Conservation (phyloP, 2,329 filamentous ascomycete species). For the Fusarium domesticum region DNA sequence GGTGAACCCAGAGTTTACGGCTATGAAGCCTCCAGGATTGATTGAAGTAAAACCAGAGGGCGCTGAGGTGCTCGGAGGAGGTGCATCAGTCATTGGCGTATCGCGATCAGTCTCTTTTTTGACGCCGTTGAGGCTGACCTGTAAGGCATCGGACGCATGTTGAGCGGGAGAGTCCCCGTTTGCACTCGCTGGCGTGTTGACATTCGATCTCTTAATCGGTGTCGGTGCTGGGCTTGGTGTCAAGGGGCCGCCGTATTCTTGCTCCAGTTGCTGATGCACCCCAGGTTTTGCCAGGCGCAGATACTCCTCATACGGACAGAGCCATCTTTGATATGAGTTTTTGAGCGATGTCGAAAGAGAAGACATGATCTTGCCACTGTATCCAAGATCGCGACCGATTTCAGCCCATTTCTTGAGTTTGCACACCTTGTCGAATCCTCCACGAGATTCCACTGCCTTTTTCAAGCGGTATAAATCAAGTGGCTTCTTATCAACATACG, state of each 20-base stretch:
- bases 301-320: conserved; percentile 96
- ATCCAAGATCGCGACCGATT: conserved; percentile 92
- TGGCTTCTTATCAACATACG: conserved; percentile 95
- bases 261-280: conserved; percentile 92
- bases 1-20: conserved; percentile 69
- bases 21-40: conserved; percentile 59
- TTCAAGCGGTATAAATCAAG: conserved; percentile 94
- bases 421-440: conserved; percentile 94
- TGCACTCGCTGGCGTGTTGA: conserved; percentile 57
- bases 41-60: conserved; percentile 41
- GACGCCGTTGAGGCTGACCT: conserved; percentile 45
- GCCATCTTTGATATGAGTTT: conserved; percentile 96
- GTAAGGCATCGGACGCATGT: conserved; percentile 52
- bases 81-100: conserved; percentile 47
- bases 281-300: conserved; percentile 85
- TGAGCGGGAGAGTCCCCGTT: conserved; percentile 66
- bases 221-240: conserved; percentile 70
- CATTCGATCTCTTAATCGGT: conserved; percentile 65
- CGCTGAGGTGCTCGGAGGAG: conserved; percentile 35
- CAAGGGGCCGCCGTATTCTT: conserved; percentile 87
- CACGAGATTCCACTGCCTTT: conserved; percentile 91
- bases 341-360: conserved; percentile 96
- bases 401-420: conserved; percentile 99
- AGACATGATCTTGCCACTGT: conserved; percentile 99
- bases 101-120: conserved; percentile 49